Evolutionary conservation across 176 grass and related monocot species (phyloP).

Genomic region (Bonia amplexicaulis): DNA sequence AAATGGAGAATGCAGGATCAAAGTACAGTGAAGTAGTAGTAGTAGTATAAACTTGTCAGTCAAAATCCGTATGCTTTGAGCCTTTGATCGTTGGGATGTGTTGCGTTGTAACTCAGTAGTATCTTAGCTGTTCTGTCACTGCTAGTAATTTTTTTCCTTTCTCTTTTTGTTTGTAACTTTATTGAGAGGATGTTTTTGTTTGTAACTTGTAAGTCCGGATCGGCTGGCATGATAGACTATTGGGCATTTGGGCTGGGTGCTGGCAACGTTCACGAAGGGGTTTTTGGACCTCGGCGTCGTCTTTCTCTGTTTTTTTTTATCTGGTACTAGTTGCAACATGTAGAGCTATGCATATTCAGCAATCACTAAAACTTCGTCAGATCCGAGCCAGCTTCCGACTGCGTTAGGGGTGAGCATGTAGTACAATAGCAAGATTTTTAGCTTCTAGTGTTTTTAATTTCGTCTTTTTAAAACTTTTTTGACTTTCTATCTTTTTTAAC

Average conservation of each 20-base stretch:
- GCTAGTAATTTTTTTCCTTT: background rate
- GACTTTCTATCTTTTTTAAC: no score
- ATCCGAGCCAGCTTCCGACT: background rate
- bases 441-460: no score
- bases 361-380: background rate
- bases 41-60: background rate
- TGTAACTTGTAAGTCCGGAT: background rate
- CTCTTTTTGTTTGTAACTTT: background rate
- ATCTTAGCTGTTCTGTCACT: background rate
- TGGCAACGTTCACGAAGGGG: no score
- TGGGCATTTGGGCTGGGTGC: background rate
- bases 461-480: no score
- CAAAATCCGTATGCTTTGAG: background rate
- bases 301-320: background rate
- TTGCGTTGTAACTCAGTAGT: background rate
- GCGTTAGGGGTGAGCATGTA: background rate
- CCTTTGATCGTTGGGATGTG: background rate
- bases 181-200: background rate
- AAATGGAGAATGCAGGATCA: no score
- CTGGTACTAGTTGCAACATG: background rate
- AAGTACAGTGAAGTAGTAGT: background rate
- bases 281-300: no score
- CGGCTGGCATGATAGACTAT: background rate
- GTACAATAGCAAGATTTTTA: background rate
- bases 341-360: background rate